Base-by-base conservation (phyloP, 2,329 filamentous ascomycete genomes). In the Stagonosporopsis chrysanthemi region DNA sequence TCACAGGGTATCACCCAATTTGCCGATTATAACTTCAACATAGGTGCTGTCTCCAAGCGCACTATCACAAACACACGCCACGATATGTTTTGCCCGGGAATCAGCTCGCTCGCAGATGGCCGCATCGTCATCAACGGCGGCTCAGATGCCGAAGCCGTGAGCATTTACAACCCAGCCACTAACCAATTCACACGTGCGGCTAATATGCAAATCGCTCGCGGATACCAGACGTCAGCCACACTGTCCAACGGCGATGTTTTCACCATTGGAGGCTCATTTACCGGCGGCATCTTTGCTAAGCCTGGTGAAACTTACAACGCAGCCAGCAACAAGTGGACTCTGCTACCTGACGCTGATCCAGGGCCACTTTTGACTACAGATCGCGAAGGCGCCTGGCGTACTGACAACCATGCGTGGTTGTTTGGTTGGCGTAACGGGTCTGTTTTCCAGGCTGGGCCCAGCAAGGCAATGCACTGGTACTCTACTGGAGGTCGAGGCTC, bases 381-480 rank as follows among this genome's bases (percentile, higher is more conserved):
- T 17, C 55, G 60, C n/a, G 61, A 61, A 29, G 64, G 63, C 4
- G 52, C 58, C 4, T 66, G 46, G 38, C 59, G 61, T 11, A 40
- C 56, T 17, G 64, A 67, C 35, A 67, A 67, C n/a, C 64, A 67
- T n/a, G 59, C 61, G 14, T 67, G 64, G 64, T 53, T 67, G 2
- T 67, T 63, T 24, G 53, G 57, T 3, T 67, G 63, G 64, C 52
- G 58, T 12, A 60, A 67, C 9, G 63, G 63, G 23, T 61, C 58
- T 5, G 76, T 84, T 22, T 83, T 85, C 67, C 82, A 85, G 56
- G 83, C 82, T 3, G 83, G 83, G 0, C 83, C 83, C 1, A 80
- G 78, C 59, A 79, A 72, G 46, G 71, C 75, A 2, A 84, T 84
- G 80, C 79, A 86, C 66, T 87, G 84, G 84, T 86, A 81, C 62